Base-by-base conservation (phyloP, 139 green algal species). In the Deuterostichococcus epilithicus region DNA sequence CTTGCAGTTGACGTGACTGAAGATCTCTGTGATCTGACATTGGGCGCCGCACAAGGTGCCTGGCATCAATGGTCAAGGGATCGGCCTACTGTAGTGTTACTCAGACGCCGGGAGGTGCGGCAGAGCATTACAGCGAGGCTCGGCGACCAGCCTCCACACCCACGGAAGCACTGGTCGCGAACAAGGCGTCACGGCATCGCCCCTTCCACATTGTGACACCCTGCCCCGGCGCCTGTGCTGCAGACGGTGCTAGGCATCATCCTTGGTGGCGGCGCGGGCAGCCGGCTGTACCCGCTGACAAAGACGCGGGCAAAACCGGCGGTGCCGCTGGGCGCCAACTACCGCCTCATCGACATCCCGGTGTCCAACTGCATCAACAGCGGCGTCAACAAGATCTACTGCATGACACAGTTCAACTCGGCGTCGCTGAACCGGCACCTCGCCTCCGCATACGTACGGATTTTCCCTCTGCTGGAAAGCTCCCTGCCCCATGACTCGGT, bases 281-380 rank as follows among this genome's bases (percentile, higher is more conserved):
- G 89, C 3, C 90, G 96, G 33, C 86, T 99, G 73, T 99, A 98
- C 86, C 96, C 96, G 0, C 84, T 99, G 67, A 99, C 96, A 66
- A 99, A 99, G 90, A 96, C 95, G 85, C 89, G 96, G 23, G 96
- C 96, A 30, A 99, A 99, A 92, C 96, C 96, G 28, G 96, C 96
- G 0, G 96, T 99, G 80, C 96, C 96, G 0, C 90, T 99, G 75
- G 96, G 96, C 72, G 94, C 94, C 66, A 99, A 99, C 92, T 99
- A 99, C 89, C 86, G 96, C 73, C 92, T 99, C 28, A 99, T 99
- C 75, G 96, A 99, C 86, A 99, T 99, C 79, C 96, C 96, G 22
- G 96, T 99, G 47, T 94, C 84, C 88, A 99, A 99, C 88, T 99
- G 96, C 91, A 96, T 99, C 80, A 99, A 99, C 93, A 94, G 83